Evolutionary conservation across 2,329 filamentous ascomycete genomes (phyloP).

Genomic region (Colletotrichum trifolii): DNA sequence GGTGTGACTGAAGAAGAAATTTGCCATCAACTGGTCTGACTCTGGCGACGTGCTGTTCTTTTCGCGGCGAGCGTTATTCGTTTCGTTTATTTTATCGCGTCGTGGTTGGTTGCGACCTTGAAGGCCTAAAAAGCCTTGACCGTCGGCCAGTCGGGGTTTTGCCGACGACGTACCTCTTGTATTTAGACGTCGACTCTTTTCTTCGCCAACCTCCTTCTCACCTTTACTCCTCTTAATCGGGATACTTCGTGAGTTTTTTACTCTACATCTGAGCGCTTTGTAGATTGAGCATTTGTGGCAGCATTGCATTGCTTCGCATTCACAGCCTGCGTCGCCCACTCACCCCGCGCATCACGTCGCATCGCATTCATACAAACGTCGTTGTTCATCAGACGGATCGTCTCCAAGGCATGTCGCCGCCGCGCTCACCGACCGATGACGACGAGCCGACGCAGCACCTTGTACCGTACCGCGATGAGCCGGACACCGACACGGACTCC

Average conservation of each 20-base stretch:
- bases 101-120: no score
- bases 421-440: background rate
- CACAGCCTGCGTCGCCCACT: no score
- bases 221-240: background rate
- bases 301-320: no score
- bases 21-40: background rate
- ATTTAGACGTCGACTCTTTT: background rate
- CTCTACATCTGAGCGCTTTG: background rate
- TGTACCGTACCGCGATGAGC: slow-evolving; percentile 4
- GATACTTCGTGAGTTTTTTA: background rate
- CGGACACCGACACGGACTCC: slow-evolving; percentile 19
- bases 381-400: background rate
- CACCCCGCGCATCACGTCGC: background rate
- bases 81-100: slow-evolving; percentile 8
- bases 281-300: no score
- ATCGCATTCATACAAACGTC: background rate
- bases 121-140: background rate
- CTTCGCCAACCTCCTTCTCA: background rate
- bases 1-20: no score
- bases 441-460: slow-evolving; percentile 11
- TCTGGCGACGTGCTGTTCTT: slow-evolving; percentile 2
- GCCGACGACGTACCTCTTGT: slow-evolving; percentile 3
- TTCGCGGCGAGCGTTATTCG: slow-evolving; percentile 3
- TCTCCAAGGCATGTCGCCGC: slow-evolving; percentile 1
- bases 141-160: slow-evolving; percentile 17